Evolutionary conservation across 768 basidiomycete species (phyloP), one percentile per base, ranked within the genome.

Genomic region (Mycena rebaudengoi): DNA sequence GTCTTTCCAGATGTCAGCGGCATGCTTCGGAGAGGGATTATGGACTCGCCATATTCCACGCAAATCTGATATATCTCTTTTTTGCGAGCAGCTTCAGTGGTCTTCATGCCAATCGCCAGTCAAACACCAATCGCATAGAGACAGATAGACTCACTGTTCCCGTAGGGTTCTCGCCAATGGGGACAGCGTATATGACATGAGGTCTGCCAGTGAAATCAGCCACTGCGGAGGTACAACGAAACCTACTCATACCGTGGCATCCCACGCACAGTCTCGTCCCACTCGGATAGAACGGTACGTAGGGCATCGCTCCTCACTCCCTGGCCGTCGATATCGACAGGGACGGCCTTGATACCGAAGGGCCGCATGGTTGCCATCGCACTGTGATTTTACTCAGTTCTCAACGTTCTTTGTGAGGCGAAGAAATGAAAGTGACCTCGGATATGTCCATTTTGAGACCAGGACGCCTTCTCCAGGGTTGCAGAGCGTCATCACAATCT

Each of bases 91-190:
- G 74, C 70, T 11, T 80, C 75, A 86, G 91, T 90, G 0, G 89
- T 91, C 82, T 91, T 67, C 35, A 28, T 57, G 37, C n/a, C 41
- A 32, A 55, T 30, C 21, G 49, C 30, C 16, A 35, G 37, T 32
- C 10, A 48, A 26, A 40, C 30, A 40, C 20, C 30, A 8, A 55
- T 2, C 16, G 18, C 37, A 16, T 12, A 16, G 56, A 65, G 43
- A 28, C 18, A 51, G 23, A 25, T 35, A 29, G 28, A 78, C 87
- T 77, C 62, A 90, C 89, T 23, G 84, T 78, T 20, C 94, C 94
- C 6, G 88, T 90, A 5, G 93, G 94, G 74, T 95, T 95, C 76
- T 95, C 92, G 26, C 91, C 92, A n/a, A 92, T 82, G 0, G 92
- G 91, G 13, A 93, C 81, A 5, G 87, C 90, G 72, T 92, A 92